phyloP scores from a whole-genome alignment of 2,329 filamentous ascomycete genomes.

The Hysterium pulicare region DNA sequence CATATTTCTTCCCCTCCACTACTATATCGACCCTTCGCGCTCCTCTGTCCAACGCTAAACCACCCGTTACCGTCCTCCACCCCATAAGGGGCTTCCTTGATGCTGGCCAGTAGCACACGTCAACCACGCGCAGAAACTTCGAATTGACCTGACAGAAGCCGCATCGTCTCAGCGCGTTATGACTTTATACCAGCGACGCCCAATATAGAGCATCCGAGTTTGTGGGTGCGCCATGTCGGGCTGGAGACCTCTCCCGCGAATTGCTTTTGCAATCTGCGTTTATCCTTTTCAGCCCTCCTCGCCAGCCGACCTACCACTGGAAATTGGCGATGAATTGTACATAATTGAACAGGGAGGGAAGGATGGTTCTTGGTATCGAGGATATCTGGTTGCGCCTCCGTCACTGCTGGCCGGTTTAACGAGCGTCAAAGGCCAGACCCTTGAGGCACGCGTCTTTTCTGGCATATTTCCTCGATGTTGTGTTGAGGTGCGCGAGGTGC shows the following conservation, averaged over 20 bases:
- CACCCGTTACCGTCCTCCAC: background rate
- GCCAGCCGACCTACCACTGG: constrained; percentile 87
- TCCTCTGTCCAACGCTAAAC: too few species aligned
- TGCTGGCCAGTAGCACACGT: background rate
- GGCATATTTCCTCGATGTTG: constrained; percentile 95
- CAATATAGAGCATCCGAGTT: constrained; percentile 23
- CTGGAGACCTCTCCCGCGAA: constrained; percentile 94
- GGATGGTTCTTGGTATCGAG: constrained; percentile 87
- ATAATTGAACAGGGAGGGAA: constrained; percentile 91
- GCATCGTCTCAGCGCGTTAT: constrained; percentile 24
- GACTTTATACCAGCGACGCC: constrained; percentile 22
- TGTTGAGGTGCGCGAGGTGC: constrained; percentile 88
- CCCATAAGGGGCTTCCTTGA: constrained; percentile 2
- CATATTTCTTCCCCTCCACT: too few species aligned
- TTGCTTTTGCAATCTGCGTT: constrained; percentile 95
- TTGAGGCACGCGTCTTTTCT: constrained; percentile 96
- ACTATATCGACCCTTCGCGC: too few species aligned
- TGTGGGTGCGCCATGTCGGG: constrained; percentile 41
- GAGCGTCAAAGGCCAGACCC: constrained; percentile 83
- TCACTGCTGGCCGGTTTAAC: constrained; percentile 89
- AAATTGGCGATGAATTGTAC: constrained; percentile 97
- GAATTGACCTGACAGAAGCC: background rate
- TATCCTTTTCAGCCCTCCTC: constrained; percentile 87
- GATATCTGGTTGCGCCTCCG: constrained; percentile 91
- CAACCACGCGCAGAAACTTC: background rate